phyloP scores from a whole-genome alignment of 805 yeast genomes.

The Zygosaccharomyces pseudorouxii region DNA sequence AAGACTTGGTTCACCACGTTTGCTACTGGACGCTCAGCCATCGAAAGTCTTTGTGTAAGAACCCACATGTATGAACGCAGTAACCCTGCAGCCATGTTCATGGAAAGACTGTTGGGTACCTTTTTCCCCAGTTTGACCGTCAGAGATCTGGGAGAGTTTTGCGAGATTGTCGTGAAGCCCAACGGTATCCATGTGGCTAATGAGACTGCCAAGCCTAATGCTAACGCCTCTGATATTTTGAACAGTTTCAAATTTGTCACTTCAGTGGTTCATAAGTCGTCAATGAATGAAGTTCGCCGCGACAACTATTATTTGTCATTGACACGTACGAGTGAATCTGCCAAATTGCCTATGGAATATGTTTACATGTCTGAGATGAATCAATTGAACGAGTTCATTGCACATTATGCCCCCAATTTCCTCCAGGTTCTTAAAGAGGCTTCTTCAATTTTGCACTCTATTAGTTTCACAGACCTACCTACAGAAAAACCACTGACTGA shows the following conservation, averaged over 20 bases:
- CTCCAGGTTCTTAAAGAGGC: slow-evolving; percentile 42
- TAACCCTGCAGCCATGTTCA: slow-evolving; percentile 60
- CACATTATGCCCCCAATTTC: slow-evolving; percentile 43
- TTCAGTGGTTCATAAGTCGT: slow-evolving; percentile 79
- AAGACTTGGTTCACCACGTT: slow-evolving; percentile 48
- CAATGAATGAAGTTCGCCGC: slow-evolving; percentile 72
- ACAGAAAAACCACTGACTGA: slow-evolving; percentile 60
- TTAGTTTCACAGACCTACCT: slow-evolving; percentile 84
- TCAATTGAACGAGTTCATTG: slow-evolving; percentile 68
- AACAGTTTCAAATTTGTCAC: slow-evolving; percentile 55
- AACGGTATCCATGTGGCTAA: slow-evolving; percentile 32
- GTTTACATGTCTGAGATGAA: slow-evolving; percentile 87
- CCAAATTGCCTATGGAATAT: slow-evolving; percentile 63
- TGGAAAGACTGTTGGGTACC: slow-evolving; percentile 58
- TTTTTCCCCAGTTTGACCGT: slow-evolving; percentile 51
- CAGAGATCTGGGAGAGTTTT: slow-evolving; percentile 49
- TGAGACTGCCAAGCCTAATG: slow-evolving; percentile 26
- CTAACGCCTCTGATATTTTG: slow-evolving; percentile 44
- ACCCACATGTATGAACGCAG: slow-evolving; percentile 74
- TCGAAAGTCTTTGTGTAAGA: slow-evolving; percentile 56
- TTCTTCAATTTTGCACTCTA: slow-evolving; percentile 49
- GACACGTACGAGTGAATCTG: slow-evolving; percentile 74
- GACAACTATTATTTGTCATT: slow-evolving; percentile 77
- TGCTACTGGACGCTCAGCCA: slow-evolving; percentile 84
- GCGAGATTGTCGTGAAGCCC: slow-evolving; percentile 57